Conservation (phyloP, 2,329 filamentous ascomycete genomes). For the Pseudogymnoascus sp. region DNA sequence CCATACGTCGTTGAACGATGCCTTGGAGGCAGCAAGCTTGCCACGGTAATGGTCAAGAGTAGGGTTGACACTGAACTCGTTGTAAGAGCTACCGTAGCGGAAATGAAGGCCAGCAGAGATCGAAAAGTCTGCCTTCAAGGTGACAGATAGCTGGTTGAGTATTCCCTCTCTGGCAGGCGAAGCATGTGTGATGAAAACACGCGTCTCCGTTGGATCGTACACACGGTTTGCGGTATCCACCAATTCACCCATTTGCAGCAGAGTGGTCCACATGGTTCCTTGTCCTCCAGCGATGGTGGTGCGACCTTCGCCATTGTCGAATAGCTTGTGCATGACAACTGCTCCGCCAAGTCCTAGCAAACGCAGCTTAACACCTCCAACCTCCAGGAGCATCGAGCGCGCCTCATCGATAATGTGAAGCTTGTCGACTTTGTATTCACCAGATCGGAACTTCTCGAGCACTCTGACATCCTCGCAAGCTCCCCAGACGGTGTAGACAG, state of each 20-base stretch:
- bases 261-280: conserved; percentile 98
- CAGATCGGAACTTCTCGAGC: conserved; percentile 92
- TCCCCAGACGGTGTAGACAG: conserved; percentile 98
- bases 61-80: conserved; percentile 98
- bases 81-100: conserved; percentile 98
- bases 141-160: conserved; percentile 94
- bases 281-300: conserved; percentile 98
- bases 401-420: conserved; percentile 98
- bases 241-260: conserved; percentile 95
- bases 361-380: conserved; percentile 92
- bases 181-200: conserved; percentile 92
- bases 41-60: conserved; percentile 97
- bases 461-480: conserved; percentile 98
- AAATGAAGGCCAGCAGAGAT: conserved; percentile 97
- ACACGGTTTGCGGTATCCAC: conserved; percentile 97
- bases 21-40: conserved; percentile 95
- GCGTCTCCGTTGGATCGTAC: conserved; percentile 95
- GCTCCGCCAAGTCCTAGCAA: conserved; percentile 89
- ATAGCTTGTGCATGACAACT: conserved; percentile 99
- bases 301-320: conserved; percentile 95
- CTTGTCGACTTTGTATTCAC: conserved; percentile 96
- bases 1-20: conserved; percentile 98
- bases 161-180: conserved; percentile 95
- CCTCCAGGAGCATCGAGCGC: conserved; percentile 86
- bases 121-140: conserved; percentile 95